Conservation (phyloP, 2,329 filamentous ascomycete species). For the Cladophialophora yegresii region DNA sequence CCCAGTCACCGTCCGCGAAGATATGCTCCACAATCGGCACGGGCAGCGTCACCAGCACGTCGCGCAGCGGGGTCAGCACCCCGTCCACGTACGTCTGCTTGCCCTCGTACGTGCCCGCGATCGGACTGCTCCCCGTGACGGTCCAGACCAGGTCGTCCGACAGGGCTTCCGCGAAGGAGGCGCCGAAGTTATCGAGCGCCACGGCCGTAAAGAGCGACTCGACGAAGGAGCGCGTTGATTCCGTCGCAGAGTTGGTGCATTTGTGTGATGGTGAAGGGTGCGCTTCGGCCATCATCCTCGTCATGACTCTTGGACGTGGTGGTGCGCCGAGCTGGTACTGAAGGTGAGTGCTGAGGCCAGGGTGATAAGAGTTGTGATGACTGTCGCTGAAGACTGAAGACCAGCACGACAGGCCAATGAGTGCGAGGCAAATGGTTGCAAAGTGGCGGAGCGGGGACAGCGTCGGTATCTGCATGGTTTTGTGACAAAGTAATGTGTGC, state of each 20-base stretch:
- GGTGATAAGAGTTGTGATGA: not conserved
- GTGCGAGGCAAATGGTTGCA: not conserved
- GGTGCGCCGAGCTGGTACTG: not conserved
- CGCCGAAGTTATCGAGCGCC: constrained; percentile 25
- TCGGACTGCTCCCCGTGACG: constrained; percentile 20
- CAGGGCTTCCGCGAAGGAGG: constrained; percentile 20
- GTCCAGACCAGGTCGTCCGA: constrained; percentile 26
- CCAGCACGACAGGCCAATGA: constrained; percentile 1
- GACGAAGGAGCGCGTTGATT: constrained; percentile 22
- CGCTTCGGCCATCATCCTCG: constrained; percentile 14
- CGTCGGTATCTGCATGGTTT: not conserved
- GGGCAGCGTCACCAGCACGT: constrained; percentile 20
- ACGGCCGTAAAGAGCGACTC: constrained; percentile 26
- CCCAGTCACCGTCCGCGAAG: constrained; percentile 27
- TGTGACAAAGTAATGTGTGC: too few relatives aligned
- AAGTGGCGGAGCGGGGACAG: not conserved
- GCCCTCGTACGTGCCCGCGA: constrained; percentile 21
- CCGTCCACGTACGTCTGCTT: constrained; percentile 25
- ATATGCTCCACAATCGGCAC: constrained; percentile 28
- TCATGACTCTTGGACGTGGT: not conserved
- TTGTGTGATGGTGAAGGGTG: not conserved
- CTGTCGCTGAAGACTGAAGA: not conserved
- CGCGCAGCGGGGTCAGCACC: constrained; percentile 27
- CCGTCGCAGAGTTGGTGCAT: constrained; percentile 10
- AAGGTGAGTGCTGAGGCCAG: not conserved